These are phyloP conservation scores for Flaveria bidentis DNA, from an alignment of 129 eudicot species.

Conservation along the genomic window DNA sequence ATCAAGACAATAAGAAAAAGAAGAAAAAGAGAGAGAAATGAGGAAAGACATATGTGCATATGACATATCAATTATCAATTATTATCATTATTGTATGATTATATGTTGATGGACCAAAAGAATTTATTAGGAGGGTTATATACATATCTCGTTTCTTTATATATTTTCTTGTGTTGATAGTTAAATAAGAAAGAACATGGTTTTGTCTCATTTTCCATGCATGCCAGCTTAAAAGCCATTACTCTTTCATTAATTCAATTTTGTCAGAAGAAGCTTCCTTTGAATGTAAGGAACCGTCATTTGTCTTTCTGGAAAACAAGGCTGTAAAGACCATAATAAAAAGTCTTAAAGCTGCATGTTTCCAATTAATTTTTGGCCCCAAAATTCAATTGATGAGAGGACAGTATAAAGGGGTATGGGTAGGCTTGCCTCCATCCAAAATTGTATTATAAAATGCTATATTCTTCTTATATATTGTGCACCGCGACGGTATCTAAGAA, in stretches of 20 bases:
- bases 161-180: slow-evolving; percentile 21
- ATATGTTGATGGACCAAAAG: not conserved
- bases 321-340: slow-evolving; percentile 31
- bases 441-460: not conserved
- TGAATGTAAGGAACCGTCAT: slow-evolving; percentile 28
- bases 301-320: slow-evolving; percentile 31
- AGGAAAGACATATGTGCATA: too few relatives aligned
- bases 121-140: not conserved
- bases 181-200: slow-evolving; percentile 35
- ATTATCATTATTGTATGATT: too few relatives aligned
- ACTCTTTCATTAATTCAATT: slow-evolving; percentile 17
- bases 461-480: too few relatives aligned
- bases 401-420: not conserved
- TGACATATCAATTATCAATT: too few relatives aligned
- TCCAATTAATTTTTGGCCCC: slow-evolving; percentile 19
- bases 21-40: too few relatives aligned
- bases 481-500: too few relatives aligned
- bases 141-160: not conserved
- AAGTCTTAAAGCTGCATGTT: slow-evolving; percentile 23
- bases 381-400: slow-evolving; percentile 14
- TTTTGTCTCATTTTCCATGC: slow-evolving; percentile 35
- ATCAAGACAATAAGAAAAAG: too few relatives aligned
- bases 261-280: slow-evolving; percentile 26
- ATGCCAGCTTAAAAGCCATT: slow-evolving; percentile 36
- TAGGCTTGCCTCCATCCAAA: not conserved